These are phyloP conservation scores for Mycena crocata DNA, from an alignment of 768 basidiomycete species.

Conservation along the genomic window DNA sequence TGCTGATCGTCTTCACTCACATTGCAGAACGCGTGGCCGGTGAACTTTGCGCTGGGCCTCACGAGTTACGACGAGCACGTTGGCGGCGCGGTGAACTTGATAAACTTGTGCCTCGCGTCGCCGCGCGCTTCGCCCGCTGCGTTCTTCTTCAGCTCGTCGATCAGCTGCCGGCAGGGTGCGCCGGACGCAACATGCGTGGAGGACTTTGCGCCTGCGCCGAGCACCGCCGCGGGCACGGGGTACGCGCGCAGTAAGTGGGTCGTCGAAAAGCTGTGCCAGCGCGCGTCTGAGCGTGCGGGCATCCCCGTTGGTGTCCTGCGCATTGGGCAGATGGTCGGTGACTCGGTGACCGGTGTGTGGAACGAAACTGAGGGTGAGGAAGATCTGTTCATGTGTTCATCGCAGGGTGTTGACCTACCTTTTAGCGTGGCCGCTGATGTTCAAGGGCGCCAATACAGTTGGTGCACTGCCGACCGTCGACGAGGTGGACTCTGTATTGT, in stretches of 20 bases:
- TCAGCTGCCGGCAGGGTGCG: constrained; percentile 51
- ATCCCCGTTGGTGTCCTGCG: constrained; percentile 52
- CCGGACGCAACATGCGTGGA: constrained; percentile 45
- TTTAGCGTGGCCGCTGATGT: constrained; percentile 52
- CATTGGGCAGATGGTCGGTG: constrained; percentile 69
- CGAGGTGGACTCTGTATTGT: constrained; percentile 38
- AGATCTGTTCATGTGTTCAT: background rate
- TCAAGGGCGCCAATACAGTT: constrained; percentile 56
- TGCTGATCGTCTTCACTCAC: too few species aligned
- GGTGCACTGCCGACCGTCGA: constrained; percentile 46
- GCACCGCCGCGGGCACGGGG: constrained; percentile 48
- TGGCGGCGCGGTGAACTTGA: constrained; percentile 60
- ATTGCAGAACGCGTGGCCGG: constrained; percentile 64
- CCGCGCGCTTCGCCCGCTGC: constrained; percentile 43
- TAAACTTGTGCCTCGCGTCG: constrained; percentile 59
- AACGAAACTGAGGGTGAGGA: constrained; percentile 60
- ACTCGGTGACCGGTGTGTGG: constrained; percentile 60
- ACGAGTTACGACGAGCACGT: constrained; percentile 55
- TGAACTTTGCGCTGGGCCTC: constrained; percentile 63
- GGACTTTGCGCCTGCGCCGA: constrained; percentile 47
- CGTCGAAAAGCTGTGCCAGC: constrained; percentile 61
- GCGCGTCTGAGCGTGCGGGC: constrained; percentile 45
- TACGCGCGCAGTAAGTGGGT: constrained; percentile 64
- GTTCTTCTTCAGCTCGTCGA: constrained; percentile 66
- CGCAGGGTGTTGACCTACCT: constrained; percentile 21